These are phyloP conservation scores for Plasmodium gonderi DNA, from an alignment of 169 alveolate genomes.

Conservation along the genomic window DNA sequence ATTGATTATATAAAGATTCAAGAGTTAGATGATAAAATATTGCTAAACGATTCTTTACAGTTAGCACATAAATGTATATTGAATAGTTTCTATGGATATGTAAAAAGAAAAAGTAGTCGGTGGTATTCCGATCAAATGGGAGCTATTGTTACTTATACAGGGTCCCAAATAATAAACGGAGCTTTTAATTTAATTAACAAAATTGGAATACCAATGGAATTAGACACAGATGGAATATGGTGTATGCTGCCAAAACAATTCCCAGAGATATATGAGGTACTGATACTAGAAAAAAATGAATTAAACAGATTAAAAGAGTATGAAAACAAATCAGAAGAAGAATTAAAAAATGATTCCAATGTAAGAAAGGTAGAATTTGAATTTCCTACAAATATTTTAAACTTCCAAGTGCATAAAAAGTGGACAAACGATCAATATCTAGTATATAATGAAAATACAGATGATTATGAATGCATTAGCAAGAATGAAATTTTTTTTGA, in stretches of 20 bases:
- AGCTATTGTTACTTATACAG: slow-evolving; percentile 98
- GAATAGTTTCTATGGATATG: slow-evolving; percentile 99
- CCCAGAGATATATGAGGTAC: slow-evolving; percentile 88
- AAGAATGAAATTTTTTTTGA: slow-evolving; percentile 98
- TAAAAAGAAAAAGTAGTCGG: slow-evolving; percentile 98
- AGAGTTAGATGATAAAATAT: slow-evolving; percentile 91
- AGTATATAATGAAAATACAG: slow-evolving; percentile 80
- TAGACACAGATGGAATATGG: slow-evolving; percentile 99
- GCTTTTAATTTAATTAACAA: slow-evolving; percentile 90
- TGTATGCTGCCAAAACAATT: slow-evolving; percentile 96
- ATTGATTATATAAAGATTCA: slow-evolving; percentile 85
- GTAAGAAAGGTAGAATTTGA: slow-evolving; percentile 81
- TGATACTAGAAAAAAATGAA: slow-evolving; percentile 9
- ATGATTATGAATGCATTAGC: slow-evolving; percentile 84
- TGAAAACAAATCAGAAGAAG: slow-evolving; percentile 62
- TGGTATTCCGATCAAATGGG: slow-evolving; percentile 99
- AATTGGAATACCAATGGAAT: slow-evolving; percentile 98
- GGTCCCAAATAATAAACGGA: slow-evolving; percentile 94
- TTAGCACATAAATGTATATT: slow-evolving; percentile 99
- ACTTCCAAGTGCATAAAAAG: slow-evolving; percentile 93
- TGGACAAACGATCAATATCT: slow-evolving; percentile 97
- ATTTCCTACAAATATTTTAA: slow-evolving; percentile 96
- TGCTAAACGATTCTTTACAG: slow-evolving; percentile 96
- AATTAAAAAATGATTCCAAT: slow-evolving; percentile 29
- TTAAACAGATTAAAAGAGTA: slow-evolving; percentile 30